A percentile compares a stretch with the other conserved stretches of the same genome.
Evolutionary conservation across 495 filamentous ascomycete genomes (phyloP).

Genomic region (Parathielavia hyrcaniae): DNA sequence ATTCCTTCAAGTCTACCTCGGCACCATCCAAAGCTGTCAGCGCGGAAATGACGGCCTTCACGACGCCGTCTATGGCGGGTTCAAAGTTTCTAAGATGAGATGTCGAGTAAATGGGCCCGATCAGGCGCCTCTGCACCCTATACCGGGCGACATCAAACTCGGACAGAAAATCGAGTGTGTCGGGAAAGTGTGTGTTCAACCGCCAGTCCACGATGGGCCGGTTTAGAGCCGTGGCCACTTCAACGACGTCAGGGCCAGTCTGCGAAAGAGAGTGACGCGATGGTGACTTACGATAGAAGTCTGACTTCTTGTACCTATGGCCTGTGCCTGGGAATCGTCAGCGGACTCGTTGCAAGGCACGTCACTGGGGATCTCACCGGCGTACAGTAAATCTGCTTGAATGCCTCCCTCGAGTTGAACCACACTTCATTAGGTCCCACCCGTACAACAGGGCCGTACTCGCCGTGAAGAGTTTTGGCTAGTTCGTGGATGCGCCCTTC

Average conservation of each 20-base stretch:
- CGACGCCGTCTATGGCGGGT: slow-evolving; percentile 30
- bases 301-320: slow-evolving; percentile 33
- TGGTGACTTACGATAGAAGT: slow-evolving; percentile 34
- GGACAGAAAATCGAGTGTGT: slow-evolving; percentile 35
- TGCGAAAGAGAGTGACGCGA: background rate
- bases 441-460: slow-evolving; percentile 51
- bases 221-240: slow-evolving; percentile 30
- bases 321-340: slow-evolving; percentile 22
- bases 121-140: slow-evolving; percentile 35
- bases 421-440: slow-evolving; percentile 53
- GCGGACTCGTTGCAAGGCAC: background rate
- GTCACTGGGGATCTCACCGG: no score
- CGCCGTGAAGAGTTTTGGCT: slow-evolving; percentile 39
- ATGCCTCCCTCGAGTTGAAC: slow-evolving; percentile 40
- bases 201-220: slow-evolving; percentile 24
- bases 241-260: background rate
- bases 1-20: slow-evolving; percentile 36
- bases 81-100: slow-evolving; percentile 37
- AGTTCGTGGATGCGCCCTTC: slow-evolving; percentile 30
- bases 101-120: slow-evolving; percentile 34
- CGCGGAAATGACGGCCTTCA: slow-evolving; percentile 23
- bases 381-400: slow-evolving; percentile 41
- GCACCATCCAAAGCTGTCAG: slow-evolving; percentile 25
- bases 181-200: slow-evolving; percentile 22
- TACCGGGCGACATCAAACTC: slow-evolving; percentile 38